Evolutionary conservation across 495 filamentous ascomycete genomes (phyloP).

Genomic region (Astrocystis sublimbata): DNA sequence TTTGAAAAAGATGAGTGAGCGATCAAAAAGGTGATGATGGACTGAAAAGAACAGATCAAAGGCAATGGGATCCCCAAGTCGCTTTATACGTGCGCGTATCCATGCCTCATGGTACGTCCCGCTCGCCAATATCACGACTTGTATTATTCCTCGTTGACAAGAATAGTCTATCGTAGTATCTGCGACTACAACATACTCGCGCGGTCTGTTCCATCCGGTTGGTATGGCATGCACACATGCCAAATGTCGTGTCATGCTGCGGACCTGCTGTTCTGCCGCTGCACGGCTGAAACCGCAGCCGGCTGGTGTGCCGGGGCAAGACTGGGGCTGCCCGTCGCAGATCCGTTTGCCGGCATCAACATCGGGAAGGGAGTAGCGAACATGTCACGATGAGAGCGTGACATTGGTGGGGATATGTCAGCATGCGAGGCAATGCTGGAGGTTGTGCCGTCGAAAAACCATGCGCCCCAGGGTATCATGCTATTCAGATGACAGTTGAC

Average conservation of each 20-base stretch:
- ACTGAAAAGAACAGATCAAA: no score
- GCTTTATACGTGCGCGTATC: constrained; percentile 2
- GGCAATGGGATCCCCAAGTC: background rate
- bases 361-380: background rate
- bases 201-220: background rate
- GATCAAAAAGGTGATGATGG: background rate
- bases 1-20: background rate
- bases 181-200: background rate
- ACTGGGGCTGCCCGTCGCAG: constrained; percentile 12
- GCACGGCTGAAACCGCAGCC: constrained; percentile 10
- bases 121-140: background rate
- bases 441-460: background rate
- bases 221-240: background rate
- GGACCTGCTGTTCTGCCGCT: no score
- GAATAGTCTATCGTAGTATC: constrained; percentile 2
- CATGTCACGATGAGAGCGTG: background rate
- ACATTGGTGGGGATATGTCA: background rate
- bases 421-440: background rate
- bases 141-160: background rate
- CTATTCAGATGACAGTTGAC: constrained; percentile 8
- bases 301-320: background rate
- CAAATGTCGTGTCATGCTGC: no score
- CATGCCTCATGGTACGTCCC: background rate
- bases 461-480: no score
- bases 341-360: constrained; percentile 4